Evolutionary conservation across 345 rosid genomes (phyloP).

Genomic region (Adansonia digitata): DNA sequence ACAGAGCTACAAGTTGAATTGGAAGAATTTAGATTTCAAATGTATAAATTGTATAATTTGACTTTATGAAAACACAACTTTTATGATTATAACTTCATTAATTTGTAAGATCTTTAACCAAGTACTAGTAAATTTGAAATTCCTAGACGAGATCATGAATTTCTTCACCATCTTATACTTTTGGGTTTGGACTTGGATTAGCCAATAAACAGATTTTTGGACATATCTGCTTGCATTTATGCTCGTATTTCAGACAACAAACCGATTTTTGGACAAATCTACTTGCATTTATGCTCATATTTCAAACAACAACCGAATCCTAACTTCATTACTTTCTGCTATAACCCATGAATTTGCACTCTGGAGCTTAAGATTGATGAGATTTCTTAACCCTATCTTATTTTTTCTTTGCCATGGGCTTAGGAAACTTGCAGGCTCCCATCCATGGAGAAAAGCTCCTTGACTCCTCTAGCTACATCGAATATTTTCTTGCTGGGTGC

Average conservation of each 20-base stretch:
- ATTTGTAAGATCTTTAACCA: neutral
- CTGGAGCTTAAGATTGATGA: neutral
- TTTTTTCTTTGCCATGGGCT: neutral
- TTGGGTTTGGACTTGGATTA: no score
- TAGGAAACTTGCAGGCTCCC: neutral
- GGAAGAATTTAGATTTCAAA: neutral
- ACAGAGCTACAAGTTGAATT: neutral
- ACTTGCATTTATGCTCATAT: no score
- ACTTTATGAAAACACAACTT: neutral
- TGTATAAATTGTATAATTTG: neutral
- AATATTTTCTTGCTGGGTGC: slow-evolving; percentile 28
- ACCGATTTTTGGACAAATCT: no score
- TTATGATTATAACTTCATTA: neutral
- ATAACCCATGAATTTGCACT: neutral
- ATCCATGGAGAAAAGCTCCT: slow-evolving; percentile 12
- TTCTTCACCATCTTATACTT: no score
- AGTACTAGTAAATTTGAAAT: no score
- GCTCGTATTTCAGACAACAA: no score
- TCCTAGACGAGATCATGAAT: no score
- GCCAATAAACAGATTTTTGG: no score
- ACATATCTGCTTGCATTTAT: no score
- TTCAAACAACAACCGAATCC: no score
- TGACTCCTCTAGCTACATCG: slow-evolving; percentile 12
- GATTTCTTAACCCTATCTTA: neutral
- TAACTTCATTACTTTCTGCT: neutral